Evolutionary conservation across 2,329 filamentous ascomycete species (phyloP).

Genomic region (Trichoderma simmonsii): DNA sequence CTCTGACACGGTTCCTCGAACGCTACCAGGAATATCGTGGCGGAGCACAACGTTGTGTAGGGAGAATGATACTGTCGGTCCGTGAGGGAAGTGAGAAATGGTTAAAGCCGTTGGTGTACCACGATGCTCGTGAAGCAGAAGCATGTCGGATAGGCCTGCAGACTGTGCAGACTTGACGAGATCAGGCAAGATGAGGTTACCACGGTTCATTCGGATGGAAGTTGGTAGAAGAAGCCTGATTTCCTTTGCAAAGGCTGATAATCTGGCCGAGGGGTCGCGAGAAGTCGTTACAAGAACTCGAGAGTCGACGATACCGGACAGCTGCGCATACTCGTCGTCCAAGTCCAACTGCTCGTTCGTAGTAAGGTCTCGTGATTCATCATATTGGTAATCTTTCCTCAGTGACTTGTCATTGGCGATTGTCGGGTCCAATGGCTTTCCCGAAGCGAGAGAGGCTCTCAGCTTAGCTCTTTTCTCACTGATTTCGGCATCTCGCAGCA

Average conservation of each 20-base stretch:
- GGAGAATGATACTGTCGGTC: constrained; percentile 75
- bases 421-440: constrained; percentile 75
- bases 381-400: constrained; percentile 87
- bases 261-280: constrained; percentile 77
- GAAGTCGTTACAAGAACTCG: constrained; percentile 88
- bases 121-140: constrained; percentile 88
- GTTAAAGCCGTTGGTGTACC: constrained; percentile 89
- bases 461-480: constrained; percentile 87
- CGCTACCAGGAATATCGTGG: constrained; percentile 85
- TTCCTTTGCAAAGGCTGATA: constrained; percentile 91
- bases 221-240: constrained; percentile 81
- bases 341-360: constrained; percentile 68
- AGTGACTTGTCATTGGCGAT: constrained; percentile 85
- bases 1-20: constrained; percentile 85
- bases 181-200: constrained; percentile 83
- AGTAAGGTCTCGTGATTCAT: constrained; percentile 73
- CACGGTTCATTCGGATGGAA: constrained; percentile 82
- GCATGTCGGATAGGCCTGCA: constrained; percentile 76
- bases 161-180: constrained; percentile 78
- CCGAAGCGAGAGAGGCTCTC: constrained; percentile 80
- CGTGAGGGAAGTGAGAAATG: constrained; percentile 82
- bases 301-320: constrained; percentile 89
- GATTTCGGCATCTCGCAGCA: constrained; percentile 86
- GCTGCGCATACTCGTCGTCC: constrained; percentile 85
- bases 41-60: constrained; percentile 90